Evolutionary conservation across 192 early-diverging fungal species (phyloP).

Genomic region (Dispira parvispora): DNA sequence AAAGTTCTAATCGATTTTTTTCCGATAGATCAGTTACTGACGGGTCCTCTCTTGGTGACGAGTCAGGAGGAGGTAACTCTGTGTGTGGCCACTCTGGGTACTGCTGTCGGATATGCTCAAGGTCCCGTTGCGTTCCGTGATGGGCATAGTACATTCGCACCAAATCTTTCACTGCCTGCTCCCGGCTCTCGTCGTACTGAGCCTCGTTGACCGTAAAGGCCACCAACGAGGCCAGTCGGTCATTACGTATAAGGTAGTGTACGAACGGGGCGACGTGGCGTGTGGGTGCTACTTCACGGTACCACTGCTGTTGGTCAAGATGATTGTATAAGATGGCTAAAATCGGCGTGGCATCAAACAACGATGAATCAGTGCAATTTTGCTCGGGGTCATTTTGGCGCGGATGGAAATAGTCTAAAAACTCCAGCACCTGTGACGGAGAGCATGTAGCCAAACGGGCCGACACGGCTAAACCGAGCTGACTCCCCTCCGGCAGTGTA

Average conservation of each 20-base stretch:
- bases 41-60: not conserved
- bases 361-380: not conserved
- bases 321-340: not conserved
- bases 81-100: not conserved
- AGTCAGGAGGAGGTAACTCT: not conserved
- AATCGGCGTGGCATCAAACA: not conserved
- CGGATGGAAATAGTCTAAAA: not conserved
- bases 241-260: not conserved
- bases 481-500: not conserved
- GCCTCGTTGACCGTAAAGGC: not conserved
- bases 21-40: no score
- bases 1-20: no score
- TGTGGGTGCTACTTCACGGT: not conserved
- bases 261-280: not conserved
- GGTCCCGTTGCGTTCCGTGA: not conserved
- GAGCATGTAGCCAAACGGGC: no score
- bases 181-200: not conserved
- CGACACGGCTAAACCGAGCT: not conserved
- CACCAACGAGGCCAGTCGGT: not conserved
- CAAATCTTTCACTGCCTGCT: not conserved
- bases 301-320: not conserved
- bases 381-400: not conserved
- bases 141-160: conserved; percentile 2
- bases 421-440: not conserved
- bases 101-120: not conserved